Evolutionary conservation across 805 yeast species (phyloP).

Genomic region (Kodamaea kaohsiungensis): DNA sequence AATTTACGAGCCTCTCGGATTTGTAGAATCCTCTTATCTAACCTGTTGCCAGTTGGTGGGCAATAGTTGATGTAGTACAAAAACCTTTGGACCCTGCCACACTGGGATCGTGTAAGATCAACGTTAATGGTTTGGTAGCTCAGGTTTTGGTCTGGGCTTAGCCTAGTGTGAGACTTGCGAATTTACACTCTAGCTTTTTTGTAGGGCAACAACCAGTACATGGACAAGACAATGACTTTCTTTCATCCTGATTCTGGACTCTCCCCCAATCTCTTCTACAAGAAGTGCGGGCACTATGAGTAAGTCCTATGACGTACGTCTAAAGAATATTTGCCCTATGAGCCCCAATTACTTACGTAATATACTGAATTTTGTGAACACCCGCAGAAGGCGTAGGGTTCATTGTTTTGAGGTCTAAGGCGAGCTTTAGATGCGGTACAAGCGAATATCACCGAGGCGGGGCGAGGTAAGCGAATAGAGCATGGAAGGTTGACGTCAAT

Average conservation of each 20-base stretch:
- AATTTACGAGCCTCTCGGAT: background rate
- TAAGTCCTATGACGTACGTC: background rate
- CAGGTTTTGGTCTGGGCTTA: too few relatives aligned
- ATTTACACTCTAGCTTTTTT: too few relatives aligned
- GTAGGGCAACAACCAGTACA: too few relatives aligned
- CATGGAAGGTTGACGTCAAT: background rate
- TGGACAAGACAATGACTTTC: too few relatives aligned
- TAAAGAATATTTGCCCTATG: background rate
- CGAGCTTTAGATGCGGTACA: background rate
- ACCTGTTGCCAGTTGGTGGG: background rate
- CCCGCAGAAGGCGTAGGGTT: background rate
- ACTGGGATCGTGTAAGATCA: background rate
- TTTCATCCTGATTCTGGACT: too few relatives aligned
- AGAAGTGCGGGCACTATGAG: background rate
- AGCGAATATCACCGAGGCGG: background rate
- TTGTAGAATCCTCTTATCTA: background rate
- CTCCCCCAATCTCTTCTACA: too few relatives aligned
- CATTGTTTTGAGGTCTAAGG: constrained; percentile 1
- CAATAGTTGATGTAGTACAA: background rate
- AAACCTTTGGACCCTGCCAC: background rate
- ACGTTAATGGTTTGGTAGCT: too few relatives aligned
- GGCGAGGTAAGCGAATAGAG: background rate
- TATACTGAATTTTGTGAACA: background rate
- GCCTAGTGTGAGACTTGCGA: too few relatives aligned
- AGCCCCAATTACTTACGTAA: background rate